Evolutionary conservation across 352 stramenopile species (phyloP).

Genomic region (Phytophthora kernoviae): DNA sequence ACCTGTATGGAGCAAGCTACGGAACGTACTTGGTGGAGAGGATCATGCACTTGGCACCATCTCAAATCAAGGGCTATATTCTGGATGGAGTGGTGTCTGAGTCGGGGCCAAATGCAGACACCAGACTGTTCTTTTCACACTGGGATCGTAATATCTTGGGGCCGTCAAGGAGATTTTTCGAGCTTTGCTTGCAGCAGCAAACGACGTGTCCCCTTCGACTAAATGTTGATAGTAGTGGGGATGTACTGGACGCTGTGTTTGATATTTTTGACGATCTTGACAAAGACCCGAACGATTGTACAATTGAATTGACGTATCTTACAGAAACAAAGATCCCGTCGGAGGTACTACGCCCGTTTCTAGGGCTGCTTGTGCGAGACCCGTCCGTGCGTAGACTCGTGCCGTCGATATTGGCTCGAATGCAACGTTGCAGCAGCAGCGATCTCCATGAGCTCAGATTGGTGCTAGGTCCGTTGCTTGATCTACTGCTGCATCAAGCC

Average conservation of each 20-base stretch:
- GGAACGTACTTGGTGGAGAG: conserved; percentile 58
- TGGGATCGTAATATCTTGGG: conserved; percentile 39
- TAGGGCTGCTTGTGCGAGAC: conserved; percentile 39
- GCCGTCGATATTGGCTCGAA: conserved; percentile 36
- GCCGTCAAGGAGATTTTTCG: conserved; percentile 30
- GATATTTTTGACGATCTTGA: conserved; percentile 44
- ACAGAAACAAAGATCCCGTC: conserved; percentile 12
- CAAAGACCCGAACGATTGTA: conserved; percentile 22
- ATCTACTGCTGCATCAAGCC: conserved; percentile 11
- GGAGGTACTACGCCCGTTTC: conserved; percentile 35
- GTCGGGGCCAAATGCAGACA: conserved; percentile 21
- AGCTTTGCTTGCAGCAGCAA: conserved; percentile 24
- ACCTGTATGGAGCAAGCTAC: conserved; percentile 64
- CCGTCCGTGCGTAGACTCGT: conserved; percentile 27
- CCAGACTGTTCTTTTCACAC: conserved; percentile 35
- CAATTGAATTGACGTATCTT: conserved; percentile 10
- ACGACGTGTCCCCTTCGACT: conserved; percentile 30
- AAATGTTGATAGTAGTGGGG: conserved; percentile 2
- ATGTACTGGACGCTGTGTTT: conserved; percentile 35
- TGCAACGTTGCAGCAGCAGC: conserved; percentile 38
- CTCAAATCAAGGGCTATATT: conserved; percentile 49
- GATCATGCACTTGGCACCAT: conserved; percentile 49
- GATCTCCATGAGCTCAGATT: conserved; percentile 40
- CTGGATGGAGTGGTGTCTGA: conserved; percentile 50
- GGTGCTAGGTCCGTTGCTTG: conserved; percentile 19